These are phyloP conservation scores for Laguncularia racemosa DNA, from an alignment of 345 rosid species.

Conservation along the genomic window DNA sequence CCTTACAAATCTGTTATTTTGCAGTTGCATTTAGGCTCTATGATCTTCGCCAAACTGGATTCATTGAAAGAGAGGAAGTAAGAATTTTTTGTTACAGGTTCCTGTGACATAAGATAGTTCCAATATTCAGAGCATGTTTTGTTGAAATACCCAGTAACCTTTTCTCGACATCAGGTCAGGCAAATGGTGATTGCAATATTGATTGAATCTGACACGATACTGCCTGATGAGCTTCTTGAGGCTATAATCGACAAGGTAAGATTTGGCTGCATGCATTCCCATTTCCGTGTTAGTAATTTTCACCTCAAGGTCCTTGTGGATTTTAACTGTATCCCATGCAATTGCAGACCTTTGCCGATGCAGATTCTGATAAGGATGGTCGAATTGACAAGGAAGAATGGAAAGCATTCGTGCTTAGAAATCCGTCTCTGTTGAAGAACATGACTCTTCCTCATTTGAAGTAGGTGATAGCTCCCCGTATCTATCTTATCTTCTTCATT, in stretches of 20 bases:
- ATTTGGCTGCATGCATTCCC: not conserved
- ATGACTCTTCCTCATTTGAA: slow-evolving; percentile 76
- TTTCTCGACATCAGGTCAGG: slow-evolving; percentile 41
- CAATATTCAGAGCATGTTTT: not conserved
- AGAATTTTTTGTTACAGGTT: slow-evolving; percentile 3
- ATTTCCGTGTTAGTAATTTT: slow-evolving; percentile 3
- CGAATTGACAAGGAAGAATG: slow-evolving; percentile 58
- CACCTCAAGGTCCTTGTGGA: not conserved
- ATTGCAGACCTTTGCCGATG: slow-evolving; percentile 72
- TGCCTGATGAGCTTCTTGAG: slow-evolving; percentile 52
- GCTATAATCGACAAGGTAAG: slow-evolving; percentile 55
- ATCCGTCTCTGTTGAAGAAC: slow-evolving; percentile 61
- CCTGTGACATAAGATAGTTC: not conserved
- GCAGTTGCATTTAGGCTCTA: slow-evolving; percentile 86
- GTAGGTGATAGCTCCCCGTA: slow-evolving; percentile 20
- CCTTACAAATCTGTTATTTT: not conserved
- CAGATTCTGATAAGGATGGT: slow-evolving; percentile 59
- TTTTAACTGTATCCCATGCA: not conserved
- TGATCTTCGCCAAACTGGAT: slow-evolving; percentile 85
- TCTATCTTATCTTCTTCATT: too few relatives aligned
- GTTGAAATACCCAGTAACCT: not conserved
- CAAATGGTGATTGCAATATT: slow-evolving; percentile 70
- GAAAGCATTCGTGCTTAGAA: slow-evolving; percentile 43
- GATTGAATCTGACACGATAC: slow-evolving; percentile 46
- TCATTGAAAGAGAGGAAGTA: slow-evolving; percentile 82